Percentiles rank a stretch among this genome's conserved stretches.
phyloP scores from a whole-genome alignment of 371 early-diverging fungal genomes.

The Rhizopus arrhizus region DNA sequence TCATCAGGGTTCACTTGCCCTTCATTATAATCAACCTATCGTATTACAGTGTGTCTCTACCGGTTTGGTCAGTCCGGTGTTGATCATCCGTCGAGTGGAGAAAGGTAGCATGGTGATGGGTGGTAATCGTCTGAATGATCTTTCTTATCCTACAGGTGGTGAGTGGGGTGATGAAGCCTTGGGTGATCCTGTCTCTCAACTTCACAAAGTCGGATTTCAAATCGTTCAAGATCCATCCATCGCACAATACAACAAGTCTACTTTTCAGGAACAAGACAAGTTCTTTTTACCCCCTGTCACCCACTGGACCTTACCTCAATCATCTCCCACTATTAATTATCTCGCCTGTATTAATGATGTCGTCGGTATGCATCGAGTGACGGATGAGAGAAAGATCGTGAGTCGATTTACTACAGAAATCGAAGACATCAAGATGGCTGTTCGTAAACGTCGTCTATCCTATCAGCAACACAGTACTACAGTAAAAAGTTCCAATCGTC shows the following conservation, averaged over 20 bases:
- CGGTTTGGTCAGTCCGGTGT: slow-evolving; percentile 79
- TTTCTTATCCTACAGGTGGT: slow-evolving; percentile 56
- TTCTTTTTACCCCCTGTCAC: slow-evolving; percentile 11
- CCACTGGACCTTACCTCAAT: slow-evolving; percentile 47
- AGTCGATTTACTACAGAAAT: slow-evolving; percentile 16
- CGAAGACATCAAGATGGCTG: no score
- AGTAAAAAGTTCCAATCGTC: slow-evolving; percentile 21
- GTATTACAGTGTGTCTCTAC: slow-evolving; percentile 82
- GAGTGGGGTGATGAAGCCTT: slow-evolving; percentile 56
- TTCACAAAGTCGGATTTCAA: slow-evolving; percentile 91
- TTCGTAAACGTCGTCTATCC: slow-evolving; percentile 49
- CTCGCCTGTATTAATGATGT: slow-evolving; percentile 78
- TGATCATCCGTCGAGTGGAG: slow-evolving; percentile 84
- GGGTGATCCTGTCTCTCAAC: slow-evolving; percentile 80
- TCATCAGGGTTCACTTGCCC: slow-evolving; percentile 66
- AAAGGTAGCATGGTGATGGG: slow-evolving; percentile 79
- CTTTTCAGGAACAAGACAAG: slow-evolving; percentile 25
- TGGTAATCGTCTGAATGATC: slow-evolving; percentile 56
- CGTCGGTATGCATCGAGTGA: slow-evolving; percentile 76
- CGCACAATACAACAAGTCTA: slow-evolving; percentile 37
- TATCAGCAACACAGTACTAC: slow-evolving; percentile 34
- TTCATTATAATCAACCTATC: slow-evolving; percentile 83
- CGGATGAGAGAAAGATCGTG: slow-evolving; percentile 49
- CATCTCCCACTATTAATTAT: slow-evolving; percentile 60
- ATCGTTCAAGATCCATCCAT: slow-evolving; percentile 58